A percentile compares a stretch with the other conserved stretches of the same genome.
phyloP scores from a whole-genome alignment of 2,329 filamentous ascomycete species.

The Apiospora rasikravindrae region DNA sequence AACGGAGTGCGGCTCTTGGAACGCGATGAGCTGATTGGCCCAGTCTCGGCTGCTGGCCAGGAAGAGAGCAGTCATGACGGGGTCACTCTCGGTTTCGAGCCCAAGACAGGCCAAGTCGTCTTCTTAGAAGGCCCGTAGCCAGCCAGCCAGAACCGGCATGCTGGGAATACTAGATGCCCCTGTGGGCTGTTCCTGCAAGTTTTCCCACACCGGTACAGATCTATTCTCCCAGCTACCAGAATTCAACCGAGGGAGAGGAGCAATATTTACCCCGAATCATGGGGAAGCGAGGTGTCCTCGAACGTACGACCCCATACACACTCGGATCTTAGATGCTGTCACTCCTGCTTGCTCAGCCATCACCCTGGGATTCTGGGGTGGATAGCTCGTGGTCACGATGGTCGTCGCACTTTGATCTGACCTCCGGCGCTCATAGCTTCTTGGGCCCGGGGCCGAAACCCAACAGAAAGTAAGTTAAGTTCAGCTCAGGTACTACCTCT shows the following conservation, averaged over 20 bases:
- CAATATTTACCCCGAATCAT: slow-evolving; percentile 8
- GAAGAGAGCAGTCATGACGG: slow-evolving; percentile 6
- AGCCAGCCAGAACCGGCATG: background rate
- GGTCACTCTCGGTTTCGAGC: slow-evolving; percentile 14
- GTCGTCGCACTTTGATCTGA: slow-evolving; percentile 7
- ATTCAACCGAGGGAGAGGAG: background rate
- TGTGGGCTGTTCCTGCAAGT: background rate
- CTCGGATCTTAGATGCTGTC: background rate
- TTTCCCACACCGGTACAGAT: background rate
- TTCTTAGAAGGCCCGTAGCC: background rate
- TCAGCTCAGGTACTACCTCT: background rate
- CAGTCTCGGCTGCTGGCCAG: background rate
- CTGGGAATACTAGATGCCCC: background rate
- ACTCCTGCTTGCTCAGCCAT: background rate
- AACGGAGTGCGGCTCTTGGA: slow-evolving; percentile 8
- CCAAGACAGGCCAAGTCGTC: slow-evolving; percentile 10
- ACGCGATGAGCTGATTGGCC: background rate
- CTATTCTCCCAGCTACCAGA: background rate
- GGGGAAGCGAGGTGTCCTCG: background rate
- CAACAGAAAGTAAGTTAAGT: background rate
- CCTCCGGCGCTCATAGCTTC: background rate
- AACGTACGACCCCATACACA: background rate
- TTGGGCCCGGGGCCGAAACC: background rate
- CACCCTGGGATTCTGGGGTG: background rate
- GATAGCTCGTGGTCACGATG: background rate